A percentile compares a stretch with the other conserved stretches of the same genome.
These are phyloP conservation scores for Suillus clintonianus DNA, from an alignment of 768 basidiomycete species.

Conservation along the genomic window DNA sequence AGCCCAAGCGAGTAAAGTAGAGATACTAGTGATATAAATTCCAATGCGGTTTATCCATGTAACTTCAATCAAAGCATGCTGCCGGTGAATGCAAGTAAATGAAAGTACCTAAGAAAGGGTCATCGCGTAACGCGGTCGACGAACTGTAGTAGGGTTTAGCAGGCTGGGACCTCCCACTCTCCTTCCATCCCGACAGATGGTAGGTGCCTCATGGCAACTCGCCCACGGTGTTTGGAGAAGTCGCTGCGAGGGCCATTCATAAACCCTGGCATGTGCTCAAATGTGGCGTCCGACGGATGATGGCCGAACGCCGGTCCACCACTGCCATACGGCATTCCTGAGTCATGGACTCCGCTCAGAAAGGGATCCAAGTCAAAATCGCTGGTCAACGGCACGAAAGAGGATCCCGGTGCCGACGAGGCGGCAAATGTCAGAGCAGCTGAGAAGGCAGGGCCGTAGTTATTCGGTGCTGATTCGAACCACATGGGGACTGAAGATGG, in stretches of 20 bases:
- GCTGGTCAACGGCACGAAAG: slow-evolving; percentile 24
- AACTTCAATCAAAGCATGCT: background rate
- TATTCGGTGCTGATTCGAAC: slow-evolving; percentile 18
- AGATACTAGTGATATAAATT: slow-evolving; percentile 1
- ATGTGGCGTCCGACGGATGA: slow-evolving; percentile 24
- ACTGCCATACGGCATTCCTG: slow-evolving; percentile 18
- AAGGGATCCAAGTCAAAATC: slow-evolving; percentile 4
- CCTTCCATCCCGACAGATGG: slow-evolving; percentile 64
- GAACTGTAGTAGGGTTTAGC: slow-evolving; percentile 32
- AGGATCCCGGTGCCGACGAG: slow-evolving; percentile 41
- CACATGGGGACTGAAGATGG: slow-evolving; percentile 26
- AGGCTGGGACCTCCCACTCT: slow-evolving; percentile 79
- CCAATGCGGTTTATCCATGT: background rate
- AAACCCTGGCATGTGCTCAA: slow-evolving; percentile 31
- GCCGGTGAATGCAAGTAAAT: background rate
- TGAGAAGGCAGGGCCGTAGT: slow-evolving; percentile 12
- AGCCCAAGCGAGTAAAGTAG: background rate
- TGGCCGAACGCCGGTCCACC: slow-evolving; percentile 32
- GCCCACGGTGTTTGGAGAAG: slow-evolving; percentile 50
- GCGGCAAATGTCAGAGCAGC: slow-evolving; percentile 22
- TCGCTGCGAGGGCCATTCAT: slow-evolving; percentile 22
- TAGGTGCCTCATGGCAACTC: slow-evolving; percentile 67
- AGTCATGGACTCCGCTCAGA: slow-evolving; percentile 21
- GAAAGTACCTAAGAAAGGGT: background rate
- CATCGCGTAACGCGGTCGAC: background rate